Evolutionary conservation across 73 alveolate species (phyloP).

Genomic region (Tetrahymena thermophila): DNA sequence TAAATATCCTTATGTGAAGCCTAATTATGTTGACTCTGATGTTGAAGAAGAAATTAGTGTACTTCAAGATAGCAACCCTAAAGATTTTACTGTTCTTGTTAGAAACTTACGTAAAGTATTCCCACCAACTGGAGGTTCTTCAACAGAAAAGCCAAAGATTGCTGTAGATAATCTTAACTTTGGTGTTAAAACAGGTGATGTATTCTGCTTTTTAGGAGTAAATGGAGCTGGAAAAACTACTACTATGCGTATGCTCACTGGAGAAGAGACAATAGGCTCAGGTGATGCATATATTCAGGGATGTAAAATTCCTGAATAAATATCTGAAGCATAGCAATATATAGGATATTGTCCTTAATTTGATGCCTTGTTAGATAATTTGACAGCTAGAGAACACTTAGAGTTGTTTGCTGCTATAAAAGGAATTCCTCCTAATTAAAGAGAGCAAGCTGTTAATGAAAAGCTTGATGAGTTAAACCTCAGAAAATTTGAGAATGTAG

Average conservation of each 20-base stretch:
- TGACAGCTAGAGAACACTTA: conserved; percentile 39
- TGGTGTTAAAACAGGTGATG: conserved; percentile 57
- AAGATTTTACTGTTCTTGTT: conserved; percentile 46
- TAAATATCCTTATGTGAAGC: conserved; percentile 7
- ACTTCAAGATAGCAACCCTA: conserved; percentile 31
- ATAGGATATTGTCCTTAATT: conserved; percentile 42
- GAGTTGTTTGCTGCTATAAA: conserved; percentile 29
- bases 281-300: conserved; percentile 44
- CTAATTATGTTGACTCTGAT: conserved; percentile 31
- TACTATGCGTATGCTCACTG: conserved; percentile 15
- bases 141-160: background rate
- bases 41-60: conserved; percentile 36
- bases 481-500: conserved; percentile 43
- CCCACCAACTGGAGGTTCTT: conserved; percentile 4
- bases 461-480: conserved; percentile 59
- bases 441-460: conserved; percentile 32
- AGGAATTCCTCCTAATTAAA: conserved; percentile 18
- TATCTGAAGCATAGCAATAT: background rate
- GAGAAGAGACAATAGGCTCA: conserved; percentile 19
- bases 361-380: conserved; percentile 25
- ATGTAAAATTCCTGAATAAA: background rate
- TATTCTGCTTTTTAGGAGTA: conserved; percentile 52
- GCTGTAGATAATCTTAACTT: conserved; percentile 22
- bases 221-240: conserved; percentile 62
- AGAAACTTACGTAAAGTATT: conserved; percentile 56